Evolutionary conservation across 176 grass and related monocot genomes (phyloP).

Genomic region (Pharus latifolius): DNA sequence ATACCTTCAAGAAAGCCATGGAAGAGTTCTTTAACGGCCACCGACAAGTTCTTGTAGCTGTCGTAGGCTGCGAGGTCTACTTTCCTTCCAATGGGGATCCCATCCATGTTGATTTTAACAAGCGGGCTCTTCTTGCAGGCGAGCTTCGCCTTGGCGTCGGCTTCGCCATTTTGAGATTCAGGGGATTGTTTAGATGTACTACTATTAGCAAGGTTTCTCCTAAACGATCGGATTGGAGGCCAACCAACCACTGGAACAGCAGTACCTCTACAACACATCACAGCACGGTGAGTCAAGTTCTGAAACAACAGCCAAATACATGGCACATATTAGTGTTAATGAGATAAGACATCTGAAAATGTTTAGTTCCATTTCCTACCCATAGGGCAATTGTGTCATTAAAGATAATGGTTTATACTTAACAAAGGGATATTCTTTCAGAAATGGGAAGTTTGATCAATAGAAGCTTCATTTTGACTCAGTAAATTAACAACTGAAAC

Average conservation of each 20-base stretch:
- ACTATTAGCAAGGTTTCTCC: slow-evolving; percentile 72
- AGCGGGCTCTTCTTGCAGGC: slow-evolving; percentile 51
- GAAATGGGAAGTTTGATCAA: not conserved
- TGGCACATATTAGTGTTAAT: not conserved
- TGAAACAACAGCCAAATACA: not conserved
- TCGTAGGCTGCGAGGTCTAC: slow-evolving; percentile 63
- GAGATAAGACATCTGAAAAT: not conserved
- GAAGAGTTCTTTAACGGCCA: slow-evolving; percentile 69
- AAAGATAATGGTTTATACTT: not conserved
- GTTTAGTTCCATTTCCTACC: not conserved
- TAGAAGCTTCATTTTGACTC: not conserved
- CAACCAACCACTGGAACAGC: slow-evolving; percentile 76
- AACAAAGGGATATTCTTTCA: not conserved
- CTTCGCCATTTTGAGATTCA: slow-evolving; percentile 24
- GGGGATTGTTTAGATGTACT: slow-evolving; percentile 45
- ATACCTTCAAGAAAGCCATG: slow-evolving; percentile 75
- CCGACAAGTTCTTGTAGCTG: slow-evolving; percentile 56
- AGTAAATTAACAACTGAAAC: not conserved
- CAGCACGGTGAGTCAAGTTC: slow-evolving; percentile 18
- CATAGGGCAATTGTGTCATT: not conserved
- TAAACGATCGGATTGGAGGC: slow-evolving; percentile 78
- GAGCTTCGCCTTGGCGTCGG: slow-evolving; percentile 20
- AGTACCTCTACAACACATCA: slow-evolving; percentile 33
- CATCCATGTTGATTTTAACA: slow-evolving; percentile 99
- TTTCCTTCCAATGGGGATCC: slow-evolving; percentile 91